Base-by-base conservation (phyloP, 331 rosid species). In the Ulmus americana region DNA sequence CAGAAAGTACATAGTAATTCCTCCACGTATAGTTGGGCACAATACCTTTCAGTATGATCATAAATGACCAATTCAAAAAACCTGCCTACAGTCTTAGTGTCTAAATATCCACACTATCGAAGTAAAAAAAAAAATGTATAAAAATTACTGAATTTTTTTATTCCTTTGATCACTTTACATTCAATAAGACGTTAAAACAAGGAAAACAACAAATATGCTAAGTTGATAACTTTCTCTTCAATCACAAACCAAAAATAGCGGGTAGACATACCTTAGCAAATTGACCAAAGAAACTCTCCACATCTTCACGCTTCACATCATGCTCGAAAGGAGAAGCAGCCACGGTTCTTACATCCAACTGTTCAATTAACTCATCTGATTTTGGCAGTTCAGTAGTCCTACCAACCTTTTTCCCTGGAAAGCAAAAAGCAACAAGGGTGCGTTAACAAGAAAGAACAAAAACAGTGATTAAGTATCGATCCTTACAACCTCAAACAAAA, bases 311-410 rank as follows among this genome's bases (percentile, higher is more conserved):
- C 80, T 86, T 88, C 64, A 74, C 80, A 60, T 79, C 85, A 67
- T 80, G 75, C 69, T 76, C 84, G 66, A 91, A 83, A 10, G 96
- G 97, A 10, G 91, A 76, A 5, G 83, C 96, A 68, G 97, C 97
- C 49, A 85, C 65, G 7, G 97, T 91, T 74, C 91, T 88, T 61
- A 50, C 70, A 70, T 91, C 95, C 74, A 86, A 76, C 73, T 91
- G 97, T 81, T 88, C 96, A 16, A 88, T 80, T 48, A 86, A 77
- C 76, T 81, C 88, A 61, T 91, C 97, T 0, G 84, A 83, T 59
- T 84, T 86, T 57, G 74, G 59, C 58, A 86, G 80, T 72, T 81
- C 86, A 12, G 82, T 63, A 43, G 76, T 67, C 83, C 96, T 78
- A 58, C 95, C 91, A 60, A 91, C 80, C 67, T 60, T 84, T 63